Base-by-base conservation (phyloP, 2,329 filamentous ascomycete genomes). In the Myriosclerotinia scirpicola region DNA sequence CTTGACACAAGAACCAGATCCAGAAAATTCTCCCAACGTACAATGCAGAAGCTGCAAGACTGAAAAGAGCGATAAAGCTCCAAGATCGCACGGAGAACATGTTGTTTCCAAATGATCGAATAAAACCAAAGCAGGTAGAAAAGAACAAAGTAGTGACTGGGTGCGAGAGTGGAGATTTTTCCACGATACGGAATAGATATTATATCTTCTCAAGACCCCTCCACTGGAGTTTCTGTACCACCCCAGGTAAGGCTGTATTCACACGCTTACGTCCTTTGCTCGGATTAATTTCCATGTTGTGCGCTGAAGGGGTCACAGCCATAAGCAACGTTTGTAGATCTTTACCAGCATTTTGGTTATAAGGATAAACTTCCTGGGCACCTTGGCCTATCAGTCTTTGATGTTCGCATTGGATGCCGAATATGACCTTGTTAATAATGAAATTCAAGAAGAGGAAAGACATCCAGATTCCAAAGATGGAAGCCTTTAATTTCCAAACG, bases 41-140 rank as follows among this genome's bases (percentile, higher is more conserved):
- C 60, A 64, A 46, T 54, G 60, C 60, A 44, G 38, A 64, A 64
- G 50, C 22, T 11, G 60, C 46, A 4, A 64, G 26, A 54, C 50
- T 54, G 17, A 64, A 54, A 54, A 54, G 60, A 46, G 60, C 60
- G 12, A 64, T 15, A 46, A 54, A 50, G 48, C 50, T 14, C 38
- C 54, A 34, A 54, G 60, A 64, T 42, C 60, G 38, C 30, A 22
- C 20, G 20, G 38, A n/a, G 44, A 54, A 64, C 60, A 64, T 64
- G 38, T 44, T 36, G 50, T 22, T 5, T 20, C 54, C 38, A 42
- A 15, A 26, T 30, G 38, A 56, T 42, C 54, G 22, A 56, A 1
- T 30, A 14, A 30, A 56, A 26, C 54, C 38, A 56, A 42, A 56
- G 54, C 26, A 56, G 26, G 42, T 1, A 12, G 46, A 42, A 56